A percentile compares a stretch with the other conserved stretches of the same genome.
Conservation (phyloP, 768 basidiomycete species). For the Trametes elegans region DNA sequence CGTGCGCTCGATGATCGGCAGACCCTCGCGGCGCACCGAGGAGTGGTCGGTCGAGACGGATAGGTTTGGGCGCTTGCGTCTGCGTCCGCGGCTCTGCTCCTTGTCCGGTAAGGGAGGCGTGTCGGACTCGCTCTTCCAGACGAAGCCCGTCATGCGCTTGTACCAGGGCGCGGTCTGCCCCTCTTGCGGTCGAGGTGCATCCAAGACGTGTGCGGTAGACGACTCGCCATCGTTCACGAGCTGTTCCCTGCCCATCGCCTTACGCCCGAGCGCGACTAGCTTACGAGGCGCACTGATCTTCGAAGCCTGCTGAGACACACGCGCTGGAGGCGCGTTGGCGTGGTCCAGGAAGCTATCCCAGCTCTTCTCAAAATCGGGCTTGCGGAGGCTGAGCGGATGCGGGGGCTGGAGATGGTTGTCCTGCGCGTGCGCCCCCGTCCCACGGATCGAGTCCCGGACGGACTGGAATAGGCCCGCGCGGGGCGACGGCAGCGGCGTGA, state of each 20-base stretch:
- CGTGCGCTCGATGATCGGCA: slow-evolving; percentile 33
- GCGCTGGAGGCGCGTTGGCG: slow-evolving; percentile 21
- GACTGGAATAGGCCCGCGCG: slow-evolving; percentile 30
- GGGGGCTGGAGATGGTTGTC: neutral
- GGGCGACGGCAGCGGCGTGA: slow-evolving; percentile 45
- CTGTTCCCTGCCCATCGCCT: slow-evolving; percentile 34
- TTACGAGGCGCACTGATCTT: slow-evolving; percentile 36
- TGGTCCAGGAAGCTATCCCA: slow-evolving; percentile 46
- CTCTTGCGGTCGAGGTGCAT: neutral
- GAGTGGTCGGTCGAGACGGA: slow-evolving; percentile 45
- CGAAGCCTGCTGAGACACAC: slow-evolving; percentile 8
- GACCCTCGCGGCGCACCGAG: slow-evolving; percentile 26
- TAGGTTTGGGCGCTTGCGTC: slow-evolving; percentile 35
- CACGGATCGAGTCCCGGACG: slow-evolving; percentile 33
- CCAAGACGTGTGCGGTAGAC: neutral
- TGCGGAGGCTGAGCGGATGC: slow-evolving; percentile 23
- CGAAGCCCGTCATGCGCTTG: slow-evolving; percentile 33
- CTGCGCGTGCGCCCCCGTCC: neutral
- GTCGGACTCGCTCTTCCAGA: slow-evolving; percentile 26
- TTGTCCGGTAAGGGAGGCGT: neutral
- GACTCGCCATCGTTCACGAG: slow-evolving; percentile 27
- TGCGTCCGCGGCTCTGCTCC: slow-evolving; percentile 18
- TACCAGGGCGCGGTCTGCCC: slow-evolving; percentile 33
- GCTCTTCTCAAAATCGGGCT: slow-evolving; percentile 38
- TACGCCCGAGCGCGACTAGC: slow-evolving; percentile 45